phyloP scores from a whole-genome alignment of 805 yeast species.

The Komagataella populi region DNA sequence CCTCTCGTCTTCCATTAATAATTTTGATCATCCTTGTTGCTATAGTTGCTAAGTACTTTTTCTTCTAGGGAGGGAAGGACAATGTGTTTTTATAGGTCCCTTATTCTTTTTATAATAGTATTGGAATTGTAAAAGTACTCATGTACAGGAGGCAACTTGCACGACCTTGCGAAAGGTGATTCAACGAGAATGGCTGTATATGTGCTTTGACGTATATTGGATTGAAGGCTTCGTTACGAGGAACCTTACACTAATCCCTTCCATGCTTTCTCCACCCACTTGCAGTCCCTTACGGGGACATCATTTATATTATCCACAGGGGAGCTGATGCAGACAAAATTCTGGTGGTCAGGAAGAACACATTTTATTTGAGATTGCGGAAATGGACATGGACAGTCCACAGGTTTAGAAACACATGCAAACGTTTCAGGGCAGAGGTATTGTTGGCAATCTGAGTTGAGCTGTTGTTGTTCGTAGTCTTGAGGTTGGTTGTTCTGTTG shows the following conservation, averaged over 20 bases:
- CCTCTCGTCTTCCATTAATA: neutral
- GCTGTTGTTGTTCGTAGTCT: conserved; percentile 23
- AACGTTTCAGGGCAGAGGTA: conserved; percentile 79
- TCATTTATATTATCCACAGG: conserved; percentile 19
- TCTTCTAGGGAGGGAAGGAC: neutral
- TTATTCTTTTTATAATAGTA: neutral
- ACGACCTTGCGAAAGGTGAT: neutral
- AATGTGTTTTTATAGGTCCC: conserved; percentile 2
- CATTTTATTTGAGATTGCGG: conserved; percentile 81
- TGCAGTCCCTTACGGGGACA: conserved; percentile 62
- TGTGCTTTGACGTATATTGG: neutral
- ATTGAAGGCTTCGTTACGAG: neutral
- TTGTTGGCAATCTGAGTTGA: conserved; percentile 35
- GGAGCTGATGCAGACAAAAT: conserved; percentile 40
- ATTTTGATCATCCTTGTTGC: neutral
- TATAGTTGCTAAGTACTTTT: neutral
- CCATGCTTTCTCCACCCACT: conserved; percentile 69
- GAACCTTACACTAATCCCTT: conserved; percentile 32
- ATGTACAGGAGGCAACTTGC: neutral
- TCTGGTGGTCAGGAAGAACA: conserved; percentile 48
- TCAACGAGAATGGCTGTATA: neutral
- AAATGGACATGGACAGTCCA: conserved; percentile 84
- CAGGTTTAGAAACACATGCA: conserved; percentile 54
- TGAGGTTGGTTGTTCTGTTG: neutral
- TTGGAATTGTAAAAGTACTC: neutral